Conservation (phyloP, 176 grass and related monocot species). For the Hordeum marinum region DNA sequence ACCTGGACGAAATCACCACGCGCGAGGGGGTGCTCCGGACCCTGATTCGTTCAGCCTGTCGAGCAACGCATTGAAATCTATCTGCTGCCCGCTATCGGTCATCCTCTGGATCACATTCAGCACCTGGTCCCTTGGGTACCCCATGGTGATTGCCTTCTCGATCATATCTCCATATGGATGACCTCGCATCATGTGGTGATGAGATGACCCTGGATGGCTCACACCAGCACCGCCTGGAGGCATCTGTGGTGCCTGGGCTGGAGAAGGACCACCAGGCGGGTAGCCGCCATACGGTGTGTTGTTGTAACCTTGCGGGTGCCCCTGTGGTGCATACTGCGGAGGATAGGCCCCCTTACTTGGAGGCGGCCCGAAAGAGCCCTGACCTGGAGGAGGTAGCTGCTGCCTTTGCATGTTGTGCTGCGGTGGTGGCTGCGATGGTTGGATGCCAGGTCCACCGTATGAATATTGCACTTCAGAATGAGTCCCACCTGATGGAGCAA, state of each 20-base stretch:
- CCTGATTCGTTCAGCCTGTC: conserved; percentile 76
- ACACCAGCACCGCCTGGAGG: conserved; percentile 28
- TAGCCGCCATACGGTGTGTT: conserved; percentile 23
- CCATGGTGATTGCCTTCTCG: conserved; percentile 88
- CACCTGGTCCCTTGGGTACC: conserved; percentile 82
- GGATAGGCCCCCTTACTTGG: conserved; percentile 55
- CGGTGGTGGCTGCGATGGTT: conserved; percentile 13
- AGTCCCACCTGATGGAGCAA: conserved; percentile 37
- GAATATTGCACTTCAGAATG: conserved; percentile 54
- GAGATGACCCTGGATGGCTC: conserved; percentile 20
- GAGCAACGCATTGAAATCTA: conserved; percentile 90
- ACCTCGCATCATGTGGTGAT: conserved; percentile 43
- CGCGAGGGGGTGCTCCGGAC: conserved; percentile 36
- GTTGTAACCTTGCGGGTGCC: conserved; percentile 46
- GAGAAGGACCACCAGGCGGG: conserved; percentile 32
- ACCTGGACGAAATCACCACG: conserved; percentile 45
- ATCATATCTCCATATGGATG: conserved; percentile 74
- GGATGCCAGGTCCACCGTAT: conserved; percentile 49
- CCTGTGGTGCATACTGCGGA: conserved; percentile 51
- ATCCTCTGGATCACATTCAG: conserved; percentile 63
- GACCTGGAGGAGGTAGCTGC: conserved; percentile 42
- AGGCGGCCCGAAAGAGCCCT: conserved; percentile 46
- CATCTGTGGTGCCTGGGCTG: conserved; percentile 34
- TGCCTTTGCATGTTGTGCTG: conserved; percentile 54
- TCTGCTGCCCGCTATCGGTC: conserved; percentile 48